Evolutionary conservation across 371 early-diverging fungal species (phyloP).

Genomic region (Mortierella sp.): DNA sequence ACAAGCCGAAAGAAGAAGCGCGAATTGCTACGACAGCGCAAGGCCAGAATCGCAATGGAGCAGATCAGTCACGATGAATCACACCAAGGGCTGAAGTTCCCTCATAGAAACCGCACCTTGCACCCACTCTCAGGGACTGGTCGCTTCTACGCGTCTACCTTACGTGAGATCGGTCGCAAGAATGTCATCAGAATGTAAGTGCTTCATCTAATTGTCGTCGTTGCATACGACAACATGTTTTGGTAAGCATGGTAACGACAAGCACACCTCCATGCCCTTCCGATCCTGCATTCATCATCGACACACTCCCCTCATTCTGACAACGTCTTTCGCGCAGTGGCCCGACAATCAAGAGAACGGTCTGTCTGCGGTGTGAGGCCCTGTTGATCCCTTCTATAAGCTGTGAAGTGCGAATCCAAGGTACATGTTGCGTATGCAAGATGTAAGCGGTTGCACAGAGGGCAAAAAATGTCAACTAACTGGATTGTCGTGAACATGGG

Average conservation of each 20-base stretch:
- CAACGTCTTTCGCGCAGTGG: conserved; percentile 13
- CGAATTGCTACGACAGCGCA: conserved; percentile 16
- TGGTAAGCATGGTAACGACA: not conserved
- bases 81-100: conserved; percentile 17
- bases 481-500: not conserved
- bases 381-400: conserved; percentile 39
- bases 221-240: not conserved
- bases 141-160: conserved; percentile 40
- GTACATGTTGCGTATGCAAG: too few species aligned
- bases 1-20: conserved; percentile 20
- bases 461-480: too few species aligned
- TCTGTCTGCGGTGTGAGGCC: conserved; percentile 45
- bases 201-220: not conserved
- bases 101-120: conserved; percentile 1
- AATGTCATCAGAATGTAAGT: conserved; percentile 48
- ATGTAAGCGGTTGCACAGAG: too few species aligned
- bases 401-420: conserved; percentile 36
- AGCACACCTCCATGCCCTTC: not conserved
- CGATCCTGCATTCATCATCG: not conserved
- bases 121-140: conserved; percentile 28
- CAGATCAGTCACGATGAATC: conserved; percentile 18
- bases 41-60: conserved; percentile 32
- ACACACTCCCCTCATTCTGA: not conserved
- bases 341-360: conserved; percentile 30
- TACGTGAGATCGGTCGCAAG: conserved; percentile 49